Evolutionary conservation across 1,284 basidiomycete species (phyloP).

Genomic region (Microbotryum lychnidis-dioicae): DNA sequence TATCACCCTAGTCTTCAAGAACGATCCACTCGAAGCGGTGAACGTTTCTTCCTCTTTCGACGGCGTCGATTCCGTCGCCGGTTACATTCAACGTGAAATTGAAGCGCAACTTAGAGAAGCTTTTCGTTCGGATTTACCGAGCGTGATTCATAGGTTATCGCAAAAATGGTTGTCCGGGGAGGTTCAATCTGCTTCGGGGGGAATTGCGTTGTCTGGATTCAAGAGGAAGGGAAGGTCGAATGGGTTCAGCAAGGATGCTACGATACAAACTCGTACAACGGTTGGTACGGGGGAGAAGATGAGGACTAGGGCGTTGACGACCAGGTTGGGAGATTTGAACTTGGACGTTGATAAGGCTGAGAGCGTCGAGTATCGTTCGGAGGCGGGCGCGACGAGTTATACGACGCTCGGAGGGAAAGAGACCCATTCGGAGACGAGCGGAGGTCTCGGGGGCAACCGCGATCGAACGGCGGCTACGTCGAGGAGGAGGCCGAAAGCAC

Average conservation of each 20-base stretch:
- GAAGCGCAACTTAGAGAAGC: constrained; percentile 94
- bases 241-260: constrained; percentile 45
- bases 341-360: constrained; percentile 7
- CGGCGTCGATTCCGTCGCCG: constrained; percentile 93
- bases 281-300: not conserved
- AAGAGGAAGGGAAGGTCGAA: constrained; percentile 11
- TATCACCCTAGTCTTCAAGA: constrained; percentile 99
- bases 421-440: no score
- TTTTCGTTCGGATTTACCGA: constrained; percentile 94
- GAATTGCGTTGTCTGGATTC: not conserved
- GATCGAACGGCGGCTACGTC: not conserved
- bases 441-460: not conserved
- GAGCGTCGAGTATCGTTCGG: constrained; percentile 15
- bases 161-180: constrained; percentile 71
- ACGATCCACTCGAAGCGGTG: constrained; percentile 94
- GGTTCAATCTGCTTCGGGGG: constrained; percentile 21
- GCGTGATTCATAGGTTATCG: constrained; percentile 91
- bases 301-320: not conserved
- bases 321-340: not conserved
- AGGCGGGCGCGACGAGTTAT: constrained; percentile 9
- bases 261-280: constrained; percentile 59
- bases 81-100: constrained; percentile 92
- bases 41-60: constrained; percentile 98
- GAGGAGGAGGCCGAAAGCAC: no score
- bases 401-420: constrained; percentile 10